phyloP scores from a whole-genome alignment of 192 early-diverging fungal species.

The Rhizoclosmatium globosum region DNA sequence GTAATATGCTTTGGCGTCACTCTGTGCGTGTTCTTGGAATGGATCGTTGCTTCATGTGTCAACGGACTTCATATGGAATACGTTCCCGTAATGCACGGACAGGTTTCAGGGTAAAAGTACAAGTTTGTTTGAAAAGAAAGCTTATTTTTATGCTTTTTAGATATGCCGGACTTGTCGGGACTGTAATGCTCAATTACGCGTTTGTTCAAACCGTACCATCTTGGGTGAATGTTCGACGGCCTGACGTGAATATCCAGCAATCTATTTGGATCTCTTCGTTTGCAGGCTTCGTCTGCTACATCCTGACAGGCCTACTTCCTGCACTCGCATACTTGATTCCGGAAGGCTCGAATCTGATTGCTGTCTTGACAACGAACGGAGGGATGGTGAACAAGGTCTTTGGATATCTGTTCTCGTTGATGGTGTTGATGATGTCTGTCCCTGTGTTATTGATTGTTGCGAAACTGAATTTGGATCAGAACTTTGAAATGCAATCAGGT shows the following conservation, averaged over 20 bases:
- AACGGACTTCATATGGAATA: background rate
- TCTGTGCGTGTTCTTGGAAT: conserved; percentile 36
- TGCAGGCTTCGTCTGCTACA: conserved; percentile 37
- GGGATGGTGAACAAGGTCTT: conserved; percentile 27
- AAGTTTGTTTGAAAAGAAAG: background rate
- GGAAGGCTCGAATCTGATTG: conserved; percentile 19
- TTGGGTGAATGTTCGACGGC: conserved; percentile 59
- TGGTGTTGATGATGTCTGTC: too few relatives aligned
- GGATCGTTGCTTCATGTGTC: conserved; percentile 38
- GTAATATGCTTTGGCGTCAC: conserved; percentile 13
- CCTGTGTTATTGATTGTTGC: conserved; percentile 21
- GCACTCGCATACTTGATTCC: conserved; percentile 39
- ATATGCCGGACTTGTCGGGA: conserved; percentile 46
- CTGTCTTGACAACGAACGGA: conserved; percentile 12
- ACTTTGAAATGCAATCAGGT: conserved; percentile 22
- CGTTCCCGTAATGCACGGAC: conserved; percentile 16
- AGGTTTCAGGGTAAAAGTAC: conserved; percentile 19
- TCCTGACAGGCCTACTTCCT: conserved; percentile 47
- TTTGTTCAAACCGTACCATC: conserved; percentile 46
- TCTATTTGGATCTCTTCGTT: conserved; percentile 46
- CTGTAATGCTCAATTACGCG: conserved; percentile 57
- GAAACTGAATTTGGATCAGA: conserved; percentile 25
- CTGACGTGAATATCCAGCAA: conserved; percentile 51
- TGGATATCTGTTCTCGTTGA: conserved; percentile 32
- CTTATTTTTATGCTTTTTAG: background rate